These are phyloP conservation scores for Gnomoniopsis smithogilvyi DNA, from an alignment of 2,329 filamentous ascomycete species.

Conservation along the genomic window DNA sequence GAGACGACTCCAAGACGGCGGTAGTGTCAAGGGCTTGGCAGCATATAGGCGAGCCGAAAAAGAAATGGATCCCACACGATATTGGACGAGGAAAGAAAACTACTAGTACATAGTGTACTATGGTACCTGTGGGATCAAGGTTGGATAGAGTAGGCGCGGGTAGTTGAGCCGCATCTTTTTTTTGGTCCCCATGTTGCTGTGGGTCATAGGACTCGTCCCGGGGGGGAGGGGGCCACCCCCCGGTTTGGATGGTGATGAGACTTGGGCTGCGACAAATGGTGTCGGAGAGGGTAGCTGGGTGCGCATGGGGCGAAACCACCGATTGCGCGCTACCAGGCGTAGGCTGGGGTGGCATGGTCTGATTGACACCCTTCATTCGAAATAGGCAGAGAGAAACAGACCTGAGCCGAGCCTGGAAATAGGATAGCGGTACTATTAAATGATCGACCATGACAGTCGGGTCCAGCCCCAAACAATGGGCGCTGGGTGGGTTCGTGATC, in stretches of 20 bases:
- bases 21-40: conserved; percentile 14
- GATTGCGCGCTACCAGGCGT: neutral
- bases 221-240: neutral
- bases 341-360: neutral
- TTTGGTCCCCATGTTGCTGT: too few species aligned
- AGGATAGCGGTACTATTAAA: too few species aligned
- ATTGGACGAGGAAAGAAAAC: neutral
- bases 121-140: neutral
- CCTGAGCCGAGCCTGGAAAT: too few species aligned
- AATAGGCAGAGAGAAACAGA: too few species aligned
- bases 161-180: neutral
- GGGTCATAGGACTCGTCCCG: neutral
- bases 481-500: too few species aligned
- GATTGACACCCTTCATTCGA: too few species aligned
- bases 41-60: neutral
- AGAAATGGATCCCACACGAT: neutral
- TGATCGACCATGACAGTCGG: too few species aligned
- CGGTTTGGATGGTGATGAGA: conserved; percentile 9
- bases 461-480: too few species aligned
- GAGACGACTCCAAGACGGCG: conserved; percentile 11
- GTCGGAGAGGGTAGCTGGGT: conserved; percentile 12
- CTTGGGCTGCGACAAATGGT: conserved; percentile 16
- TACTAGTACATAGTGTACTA: too few species aligned
- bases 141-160: neutral
- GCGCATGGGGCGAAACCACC: conserved; percentile 14